phyloP scores from a whole-genome alignment of 805 yeast species.

The Metschnikowia hibisci region DNA sequence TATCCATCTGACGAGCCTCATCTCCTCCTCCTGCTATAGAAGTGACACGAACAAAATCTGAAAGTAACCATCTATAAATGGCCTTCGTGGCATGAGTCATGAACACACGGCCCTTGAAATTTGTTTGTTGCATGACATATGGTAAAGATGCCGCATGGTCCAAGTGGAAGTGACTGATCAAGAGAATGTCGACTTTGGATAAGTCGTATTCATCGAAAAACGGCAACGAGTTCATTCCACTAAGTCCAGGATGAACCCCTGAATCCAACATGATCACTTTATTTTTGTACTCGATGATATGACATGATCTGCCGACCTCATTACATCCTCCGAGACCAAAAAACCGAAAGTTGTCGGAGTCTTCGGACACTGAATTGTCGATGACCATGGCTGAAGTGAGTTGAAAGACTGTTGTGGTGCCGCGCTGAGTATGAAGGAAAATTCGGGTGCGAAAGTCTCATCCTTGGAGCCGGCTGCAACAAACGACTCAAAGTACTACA shows the following conservation, averaged over 20 bases:
- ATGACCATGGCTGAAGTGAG: slow-evolving; percentile 10
- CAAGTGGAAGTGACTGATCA: slow-evolving; percentile 92
- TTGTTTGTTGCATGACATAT: slow-evolving; percentile 95
- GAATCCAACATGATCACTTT: slow-evolving; percentile 97
- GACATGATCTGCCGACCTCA: slow-evolving; percentile 97
- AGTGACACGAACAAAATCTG: slow-evolving; percentile 92
- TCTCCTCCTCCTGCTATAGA: slow-evolving; percentile 46
- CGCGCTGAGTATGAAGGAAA: slow-evolving; percentile 4
- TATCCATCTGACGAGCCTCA: slow-evolving; percentile 20
- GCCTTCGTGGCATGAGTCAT: slow-evolving; percentile 99
- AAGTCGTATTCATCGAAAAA: slow-evolving; percentile 94
- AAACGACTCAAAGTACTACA: not conserved
- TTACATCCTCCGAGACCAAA: slow-evolving; percentile 96
- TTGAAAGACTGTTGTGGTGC: not conserved
- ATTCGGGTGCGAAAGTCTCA: slow-evolving; percentile 4
- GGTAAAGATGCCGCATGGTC: slow-evolving; percentile 99
- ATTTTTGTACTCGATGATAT: slow-evolving; percentile 85
- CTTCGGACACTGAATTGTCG: slow-evolving; percentile 20
- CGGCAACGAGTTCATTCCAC: slow-evolving; percentile 88
- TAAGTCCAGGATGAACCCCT: slow-evolving; percentile 94
- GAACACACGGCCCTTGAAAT: slow-evolving; percentile 90
- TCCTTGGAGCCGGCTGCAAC: slow-evolving; percentile 1
- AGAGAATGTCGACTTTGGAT: slow-evolving; percentile 75
- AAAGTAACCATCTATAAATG: slow-evolving; percentile 89
- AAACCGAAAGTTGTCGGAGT: slow-evolving; percentile 52